A percentile compares a stretch with the other conserved stretches of the same genome.
Conservation (phyloP, 805 yeast genomes). For the Nakazawaea molendinolei region DNA sequence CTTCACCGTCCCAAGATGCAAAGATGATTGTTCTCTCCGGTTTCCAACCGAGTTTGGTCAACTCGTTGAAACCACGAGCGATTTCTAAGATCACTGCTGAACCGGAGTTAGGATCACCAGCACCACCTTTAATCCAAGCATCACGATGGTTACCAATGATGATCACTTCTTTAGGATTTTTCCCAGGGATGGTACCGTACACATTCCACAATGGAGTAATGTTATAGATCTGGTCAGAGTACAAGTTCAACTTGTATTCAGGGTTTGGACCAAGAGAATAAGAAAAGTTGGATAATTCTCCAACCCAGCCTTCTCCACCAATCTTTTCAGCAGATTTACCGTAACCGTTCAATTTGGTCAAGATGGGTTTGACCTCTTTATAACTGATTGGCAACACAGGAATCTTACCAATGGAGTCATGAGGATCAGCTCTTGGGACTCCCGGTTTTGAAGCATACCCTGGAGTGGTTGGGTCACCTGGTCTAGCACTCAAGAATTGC, state of each 20-base stretch:
- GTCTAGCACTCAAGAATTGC: conserved; percentile 49
- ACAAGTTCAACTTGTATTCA: conserved; percentile 41
- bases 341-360: conserved; percentile 48
- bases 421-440: conserved; percentile 43
- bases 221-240: conserved; percentile 54
- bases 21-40: conserved; percentile 66
- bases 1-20: conserved; percentile 81
- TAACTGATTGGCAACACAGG: conserved; percentile 69
- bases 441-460: conserved; percentile 52
- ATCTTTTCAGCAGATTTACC: conserved; percentile 32
- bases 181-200: conserved; percentile 54
- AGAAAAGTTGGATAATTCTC: conserved; percentile 49
- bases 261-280: conserved; percentile 53
- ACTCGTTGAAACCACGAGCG: conserved; percentile 49
- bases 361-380: conserved; percentile 56
- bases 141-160: conserved; percentile 74
- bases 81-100: conserved; percentile 60
- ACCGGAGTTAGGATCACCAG: conserved; percentile 76
- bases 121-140: conserved; percentile 76
- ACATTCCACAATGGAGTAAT: conserved; percentile 59
- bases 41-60: conserved; percentile 55
- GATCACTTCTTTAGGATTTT: conserved; percentile 44
- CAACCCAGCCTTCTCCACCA: conserved; percentile 11
- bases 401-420: conserved; percentile 48
- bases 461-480: conserved; percentile 80